Evolutionary conservation across 1,284 basidiomycete genomes (phyloP).

Genomic region (Exobasidium rhododendri): DNA sequence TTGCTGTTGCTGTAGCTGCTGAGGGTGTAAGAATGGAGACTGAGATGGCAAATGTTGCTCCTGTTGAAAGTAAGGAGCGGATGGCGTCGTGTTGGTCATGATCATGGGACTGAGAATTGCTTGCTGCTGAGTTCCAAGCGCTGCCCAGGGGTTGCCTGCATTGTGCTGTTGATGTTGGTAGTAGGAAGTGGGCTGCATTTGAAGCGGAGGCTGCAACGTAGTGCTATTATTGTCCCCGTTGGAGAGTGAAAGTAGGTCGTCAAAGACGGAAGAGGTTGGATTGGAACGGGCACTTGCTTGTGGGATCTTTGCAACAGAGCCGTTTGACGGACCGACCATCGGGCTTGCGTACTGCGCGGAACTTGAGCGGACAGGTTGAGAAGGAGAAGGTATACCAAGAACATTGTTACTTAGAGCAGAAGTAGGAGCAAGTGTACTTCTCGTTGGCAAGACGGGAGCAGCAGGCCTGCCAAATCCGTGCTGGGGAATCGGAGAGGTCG

Average conservation of each 20-base stretch:
- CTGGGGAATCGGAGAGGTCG: constrained; percentile 12
- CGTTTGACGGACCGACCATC: constrained; percentile 8
- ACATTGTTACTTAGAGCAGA: neutral
- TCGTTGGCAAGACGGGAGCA: neutral
- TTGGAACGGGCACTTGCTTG: constrained; percentile 9
- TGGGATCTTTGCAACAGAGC: constrained; percentile 6
- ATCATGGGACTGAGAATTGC: constrained; percentile 13
- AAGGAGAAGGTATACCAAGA: neutral
- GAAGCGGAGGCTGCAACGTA: constrained; percentile 24
- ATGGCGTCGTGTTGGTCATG: constrained; percentile 8
- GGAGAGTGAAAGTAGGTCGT: constrained; percentile 27
- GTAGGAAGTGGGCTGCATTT: constrained; percentile 23
- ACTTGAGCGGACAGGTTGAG: neutral
- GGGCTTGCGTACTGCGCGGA: neutral
- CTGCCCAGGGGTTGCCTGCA: constrained; percentile 27
- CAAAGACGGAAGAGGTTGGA: constrained; percentile 29
- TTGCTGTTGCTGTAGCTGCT: constrained; percentile 26
- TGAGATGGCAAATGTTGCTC: too few relatives aligned
- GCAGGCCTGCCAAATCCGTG: constrained; percentile 1
- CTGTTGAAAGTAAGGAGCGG: constrained; percentile 13
- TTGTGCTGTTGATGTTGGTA: constrained; percentile 4
- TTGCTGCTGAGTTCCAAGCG: constrained; percentile 9
- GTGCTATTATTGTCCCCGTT: constrained; percentile 17
- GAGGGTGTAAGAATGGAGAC: constrained; percentile 15
- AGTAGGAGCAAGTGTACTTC: neutral